phyloP scores from a whole-genome alignment of 306 rosid genomes.

The Senna siamea region DNA sequence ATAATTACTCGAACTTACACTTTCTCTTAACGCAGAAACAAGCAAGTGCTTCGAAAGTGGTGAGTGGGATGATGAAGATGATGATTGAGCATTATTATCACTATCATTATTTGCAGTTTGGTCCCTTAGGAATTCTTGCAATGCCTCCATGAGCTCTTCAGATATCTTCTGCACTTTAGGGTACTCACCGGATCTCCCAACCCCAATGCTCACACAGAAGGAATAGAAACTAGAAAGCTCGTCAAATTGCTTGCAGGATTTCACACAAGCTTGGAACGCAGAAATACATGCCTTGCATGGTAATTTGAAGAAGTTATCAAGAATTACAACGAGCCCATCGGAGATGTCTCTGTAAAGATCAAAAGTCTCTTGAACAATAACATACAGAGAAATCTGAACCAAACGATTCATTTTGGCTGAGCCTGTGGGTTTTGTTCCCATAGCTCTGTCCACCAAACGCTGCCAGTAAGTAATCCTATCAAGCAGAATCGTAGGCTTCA shows the following conservation, averaged over 20 bases:
- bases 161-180: slow-evolving; percentile 79
- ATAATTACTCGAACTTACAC: slow-evolving; percentile 11
- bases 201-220: slow-evolving; percentile 58
- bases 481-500: slow-evolving; percentile 69
- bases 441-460: slow-evolving; percentile 73
- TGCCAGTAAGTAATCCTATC: slow-evolving; percentile 72
- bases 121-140: slow-evolving; percentile 77
- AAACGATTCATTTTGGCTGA: slow-evolving; percentile 57
- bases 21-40: slow-evolving; percentile 9
- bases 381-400: slow-evolving; percentile 59
- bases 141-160: slow-evolving; percentile 70
- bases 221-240: slow-evolving; percentile 65
- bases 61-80: too few relatives aligned
- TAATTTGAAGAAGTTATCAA: slow-evolving; percentile 73
- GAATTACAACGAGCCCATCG: slow-evolving; percentile 67
- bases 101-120: slow-evolving; percentile 41
- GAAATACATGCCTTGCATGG: slow-evolving; percentile 57
- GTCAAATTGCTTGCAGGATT: slow-evolving; percentile 77
- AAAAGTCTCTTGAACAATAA: slow-evolving; percentile 82
- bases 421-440: slow-evolving; percentile 65
- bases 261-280: slow-evolving; percentile 72
- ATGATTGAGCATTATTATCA: slow-evolving; percentile 10
- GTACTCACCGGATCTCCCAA: slow-evolving; percentile 89
- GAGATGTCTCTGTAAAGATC: slow-evolving; percentile 72
- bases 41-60: slow-evolving; percentile 23